A percentile compares a stretch with the other conserved stretches of the same genome.
Conservation (phyloP, 345 rosid species). For the Citrus cavaleriei region DNA sequence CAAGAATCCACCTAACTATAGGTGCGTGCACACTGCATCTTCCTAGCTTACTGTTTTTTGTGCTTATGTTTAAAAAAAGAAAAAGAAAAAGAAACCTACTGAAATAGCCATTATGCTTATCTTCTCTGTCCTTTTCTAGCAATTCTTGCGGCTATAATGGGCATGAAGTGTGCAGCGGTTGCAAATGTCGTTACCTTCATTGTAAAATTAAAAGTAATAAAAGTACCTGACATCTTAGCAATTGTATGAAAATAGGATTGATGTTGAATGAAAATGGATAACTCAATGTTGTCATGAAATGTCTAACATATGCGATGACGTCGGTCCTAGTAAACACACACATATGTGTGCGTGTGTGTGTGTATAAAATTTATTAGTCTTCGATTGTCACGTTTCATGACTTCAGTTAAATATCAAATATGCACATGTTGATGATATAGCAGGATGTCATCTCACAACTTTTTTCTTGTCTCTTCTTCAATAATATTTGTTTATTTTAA, state of each 20-base stretch:
- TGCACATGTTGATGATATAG: not conserved
- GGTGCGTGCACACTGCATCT: slow-evolving; percentile 16
- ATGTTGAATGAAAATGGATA: not conserved
- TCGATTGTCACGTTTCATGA: not conserved
- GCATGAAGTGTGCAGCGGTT: no score
- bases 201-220: no score
- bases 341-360: not conserved
- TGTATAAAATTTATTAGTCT: not conserved
- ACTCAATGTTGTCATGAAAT: not conserved
- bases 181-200: no score
- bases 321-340: not conserved
- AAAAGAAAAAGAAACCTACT: no score
- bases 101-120: no score
- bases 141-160: no score
- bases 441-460: not conserved
- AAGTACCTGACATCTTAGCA: no score
- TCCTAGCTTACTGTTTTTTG: no score
- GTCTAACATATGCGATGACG: not conserved
- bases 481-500: no score
- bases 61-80: no score
- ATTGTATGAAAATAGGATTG: not conserved
- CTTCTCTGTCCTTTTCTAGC: no score
- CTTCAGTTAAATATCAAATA: not conserved
- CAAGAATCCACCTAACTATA: slow-evolving; percentile 49
- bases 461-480: not conserved